Conservation (phyloP, 2,329 filamentous ascomycete genomes). For the Colletotrichum sp. region DNA sequence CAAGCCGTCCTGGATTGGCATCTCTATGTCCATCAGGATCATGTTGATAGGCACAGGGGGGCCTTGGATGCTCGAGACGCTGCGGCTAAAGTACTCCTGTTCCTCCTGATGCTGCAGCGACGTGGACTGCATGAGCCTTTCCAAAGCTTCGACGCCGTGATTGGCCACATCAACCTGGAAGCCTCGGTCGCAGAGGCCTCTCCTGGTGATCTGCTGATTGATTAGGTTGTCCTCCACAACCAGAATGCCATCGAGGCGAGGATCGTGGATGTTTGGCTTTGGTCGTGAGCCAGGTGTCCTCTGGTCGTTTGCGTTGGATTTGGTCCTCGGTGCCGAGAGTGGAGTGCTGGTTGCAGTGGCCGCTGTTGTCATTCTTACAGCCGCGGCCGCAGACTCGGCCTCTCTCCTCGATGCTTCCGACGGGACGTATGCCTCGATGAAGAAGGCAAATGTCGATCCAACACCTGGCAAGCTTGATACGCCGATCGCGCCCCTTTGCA, state of each 20-base stretch:
- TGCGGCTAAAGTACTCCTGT: neutral
- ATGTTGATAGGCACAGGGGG: constrained; percentile 54
- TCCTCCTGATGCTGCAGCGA: constrained; percentile 14
- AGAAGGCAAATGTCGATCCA: constrained; percentile 80
- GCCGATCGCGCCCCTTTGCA: constrained; percentile 82
- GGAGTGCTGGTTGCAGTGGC: neutral
- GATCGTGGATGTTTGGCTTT: constrained; percentile 12
- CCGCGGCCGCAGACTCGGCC: constrained; percentile 40
- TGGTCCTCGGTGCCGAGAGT: neutral
- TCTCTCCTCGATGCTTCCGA: constrained; percentile 43
- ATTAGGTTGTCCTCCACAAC: constrained; percentile 67
- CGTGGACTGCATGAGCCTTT: constrained; percentile 44
- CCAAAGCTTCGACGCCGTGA: constrained; percentile 61
- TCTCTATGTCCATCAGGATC: constrained; percentile 79
- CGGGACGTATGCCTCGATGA: constrained; percentile 63
- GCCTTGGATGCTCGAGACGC: neutral
- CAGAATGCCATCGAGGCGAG: constrained; percentile 47
- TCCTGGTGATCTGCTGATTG: constrained; percentile 61
- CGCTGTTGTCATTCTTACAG: constrained; percentile 5
- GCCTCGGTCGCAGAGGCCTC: constrained; percentile 54
- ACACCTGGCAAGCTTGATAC: constrained; percentile 71
- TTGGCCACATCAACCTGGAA: constrained; percentile 59
- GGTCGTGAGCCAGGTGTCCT: constrained; percentile 7
- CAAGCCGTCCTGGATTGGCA: constrained; percentile 76
- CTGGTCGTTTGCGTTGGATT: neutral